Percentiles rank a stretch among this genome's conserved stretches.
Evolutionary conservation across 805 yeast species (phyloP).

Genomic region (Ascoidea rubescens): DNA sequence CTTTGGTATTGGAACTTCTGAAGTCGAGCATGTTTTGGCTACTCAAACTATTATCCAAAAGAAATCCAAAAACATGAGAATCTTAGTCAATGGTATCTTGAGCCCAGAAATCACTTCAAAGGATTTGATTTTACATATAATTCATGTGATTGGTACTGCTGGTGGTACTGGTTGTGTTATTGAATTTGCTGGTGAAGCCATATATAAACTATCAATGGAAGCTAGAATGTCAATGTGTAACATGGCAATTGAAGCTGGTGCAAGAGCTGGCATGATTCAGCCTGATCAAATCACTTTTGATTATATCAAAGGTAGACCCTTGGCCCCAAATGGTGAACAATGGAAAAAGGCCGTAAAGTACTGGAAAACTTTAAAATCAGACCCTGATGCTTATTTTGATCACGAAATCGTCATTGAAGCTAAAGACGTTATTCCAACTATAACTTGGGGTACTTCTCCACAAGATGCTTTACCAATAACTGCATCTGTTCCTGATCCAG

Average conservation of each 20-base stretch:
- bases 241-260: constrained; percentile 98
- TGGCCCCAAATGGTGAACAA: constrained; percentile 86
- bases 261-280: constrained; percentile 97
- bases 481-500: constrained; percentile 83
- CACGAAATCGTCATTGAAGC: constrained; percentile 71
- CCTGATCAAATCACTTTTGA: constrained; percentile 86
- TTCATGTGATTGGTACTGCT: constrained; percentile 96
- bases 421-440: constrained; percentile 81
- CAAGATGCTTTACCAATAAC: constrained; percentile 96
- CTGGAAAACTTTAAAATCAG: constrained; percentile 83
- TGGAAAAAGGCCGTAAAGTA: constrained; percentile 90
- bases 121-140: constrained; percentile 87
- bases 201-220: constrained; percentile 82
- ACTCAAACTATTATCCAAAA: constrained; percentile 93
- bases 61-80: constrained; percentile 92
- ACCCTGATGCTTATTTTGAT: constrained; percentile 84
- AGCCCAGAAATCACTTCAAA: constrained; percentile 88
- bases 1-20: constrained; percentile 98
- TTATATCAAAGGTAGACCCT: constrained; percentile 85
- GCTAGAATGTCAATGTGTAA: constrained; percentile 99
- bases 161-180: constrained; percentile 98
- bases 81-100: constrained; percentile 72
- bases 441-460: constrained; percentile 99
- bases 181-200: constrained; percentile 94
- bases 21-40: constrained; percentile 97